These are phyloP conservation scores for Colletotrichum camelliae DNA, from an alignment of 2,329 filamentous ascomycete species.

Conservation along the genomic window DNA sequence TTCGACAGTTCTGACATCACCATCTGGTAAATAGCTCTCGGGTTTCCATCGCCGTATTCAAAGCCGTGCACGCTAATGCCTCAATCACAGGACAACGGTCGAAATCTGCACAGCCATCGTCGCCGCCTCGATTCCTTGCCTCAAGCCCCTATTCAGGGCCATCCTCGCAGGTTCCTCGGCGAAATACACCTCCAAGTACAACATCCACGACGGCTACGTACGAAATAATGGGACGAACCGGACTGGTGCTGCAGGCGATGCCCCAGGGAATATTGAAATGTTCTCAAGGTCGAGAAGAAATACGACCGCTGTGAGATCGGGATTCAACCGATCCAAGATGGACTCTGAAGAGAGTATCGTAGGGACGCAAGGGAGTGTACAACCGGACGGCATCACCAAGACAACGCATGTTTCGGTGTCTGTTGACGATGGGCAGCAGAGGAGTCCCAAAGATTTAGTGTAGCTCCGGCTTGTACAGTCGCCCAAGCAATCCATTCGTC, in stretches of 20 bases:
- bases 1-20: conserved; percentile 31
- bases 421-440: neutral
- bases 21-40: conserved; percentile 25
- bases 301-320: neutral
- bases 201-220: neutral
- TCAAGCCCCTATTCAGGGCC: conserved; percentile 30
- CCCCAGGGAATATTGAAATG: neutral
- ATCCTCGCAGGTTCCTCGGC: conserved; percentile 10
- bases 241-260: neutral
- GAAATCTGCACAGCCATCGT: conserved; percentile 33
- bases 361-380: neutral
- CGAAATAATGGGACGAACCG: neutral
- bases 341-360: conserved; percentile 13
- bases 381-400: neutral
- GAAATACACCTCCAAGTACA: neutral
- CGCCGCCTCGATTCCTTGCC: conserved; percentile 31
- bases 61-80: neutral
- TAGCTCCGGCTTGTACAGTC: neutral
- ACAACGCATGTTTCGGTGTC: conserved; percentile 3
- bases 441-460: neutral
- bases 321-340: neutral
- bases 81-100: conserved; percentile 26
- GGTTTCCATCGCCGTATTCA: neutral
- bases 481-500: neutral
- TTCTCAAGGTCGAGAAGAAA: neutral